These are phyloP conservation scores for Malassezia psittaci DNA, from an alignment of 1,284 basidiomycete species.

Conservation along the genomic window DNA sequence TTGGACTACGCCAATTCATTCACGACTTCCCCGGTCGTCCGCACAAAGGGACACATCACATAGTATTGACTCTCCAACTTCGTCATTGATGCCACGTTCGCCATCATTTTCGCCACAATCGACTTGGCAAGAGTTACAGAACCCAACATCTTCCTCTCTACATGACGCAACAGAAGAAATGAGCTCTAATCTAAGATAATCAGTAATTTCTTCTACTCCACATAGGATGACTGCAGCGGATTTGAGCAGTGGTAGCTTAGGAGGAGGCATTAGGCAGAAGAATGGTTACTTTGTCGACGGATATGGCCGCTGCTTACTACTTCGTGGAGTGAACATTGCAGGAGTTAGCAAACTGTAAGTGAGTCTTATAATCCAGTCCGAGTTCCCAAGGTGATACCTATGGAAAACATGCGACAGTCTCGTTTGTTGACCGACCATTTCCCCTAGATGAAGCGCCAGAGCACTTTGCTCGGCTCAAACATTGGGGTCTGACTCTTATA, in stretches of 20 bases:
- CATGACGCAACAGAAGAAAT: too few relatives aligned
- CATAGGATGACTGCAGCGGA: conserved; percentile 21
- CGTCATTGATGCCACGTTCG: too few relatives aligned
- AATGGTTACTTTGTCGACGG: conserved; percentile 40
- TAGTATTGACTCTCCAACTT: too few relatives aligned
- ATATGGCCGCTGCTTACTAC: conserved; percentile 39
- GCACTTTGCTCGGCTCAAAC: conserved; percentile 41
- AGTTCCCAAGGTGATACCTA: conserved; percentile 18
- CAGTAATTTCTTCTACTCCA: not conserved
- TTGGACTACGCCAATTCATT: too few relatives aligned
- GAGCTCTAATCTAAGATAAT: too few relatives aligned
- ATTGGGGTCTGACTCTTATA: conserved; percentile 49
- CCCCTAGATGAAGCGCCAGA: conserved; percentile 24
- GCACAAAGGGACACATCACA: too few relatives aligned
- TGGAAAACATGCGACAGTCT: conserved; percentile 23
- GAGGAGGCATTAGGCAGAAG: conserved; percentile 17
- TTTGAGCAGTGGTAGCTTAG: conserved; percentile 24
- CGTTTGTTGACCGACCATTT: conserved; percentile 15
- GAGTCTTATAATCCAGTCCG: not conserved
- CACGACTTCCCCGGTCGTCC: too few relatives aligned
- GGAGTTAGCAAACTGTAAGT: conserved; percentile 48
- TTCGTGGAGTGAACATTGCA: conserved; percentile 48
- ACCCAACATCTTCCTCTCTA: not conserved
- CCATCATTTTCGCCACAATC: too few relatives aligned
- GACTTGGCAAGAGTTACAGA: not conserved